Conservation (phyloP, 306 rosid genomes). For the Vigna angularis region DNA sequence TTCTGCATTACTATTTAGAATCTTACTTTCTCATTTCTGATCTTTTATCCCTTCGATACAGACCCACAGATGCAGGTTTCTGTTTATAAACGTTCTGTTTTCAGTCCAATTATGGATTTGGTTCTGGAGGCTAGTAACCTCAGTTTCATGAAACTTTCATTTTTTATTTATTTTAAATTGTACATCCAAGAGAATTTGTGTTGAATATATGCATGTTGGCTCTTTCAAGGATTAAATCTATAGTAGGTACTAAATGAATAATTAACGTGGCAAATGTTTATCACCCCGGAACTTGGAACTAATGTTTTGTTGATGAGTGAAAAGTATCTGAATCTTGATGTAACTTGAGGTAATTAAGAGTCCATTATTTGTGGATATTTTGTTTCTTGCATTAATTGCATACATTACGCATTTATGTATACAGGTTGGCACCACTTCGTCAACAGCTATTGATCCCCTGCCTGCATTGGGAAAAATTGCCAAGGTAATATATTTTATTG, state of each 20-base stretch:
- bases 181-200: slow-evolving; percentile 5
- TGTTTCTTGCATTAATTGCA: slow-evolving; percentile 25
- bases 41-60: slow-evolving; percentile 4
- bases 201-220: slow-evolving; percentile 15
- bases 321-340: slow-evolving; percentile 4
- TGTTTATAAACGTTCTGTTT: not conserved
- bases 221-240: slow-evolving; percentile 21
- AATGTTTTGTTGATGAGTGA: slow-evolving; percentile 19
- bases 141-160: slow-evolving; percentile 7
- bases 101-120: not conserved
- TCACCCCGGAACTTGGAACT: slow-evolving; percentile 21
- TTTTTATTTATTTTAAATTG: slow-evolving; percentile 17
- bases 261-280: not conserved
- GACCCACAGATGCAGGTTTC: not conserved
- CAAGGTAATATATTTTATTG: slow-evolving; percentile 61
- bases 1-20: slow-evolving; percentile 11
- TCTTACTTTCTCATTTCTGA: not conserved
- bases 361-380: not conserved
- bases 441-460: slow-evolving; percentile 93
- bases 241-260: slow-evolving; percentile 9
- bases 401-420: slow-evolving; percentile 35
- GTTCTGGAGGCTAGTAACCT: no score
- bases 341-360: slow-evolving; percentile 9
- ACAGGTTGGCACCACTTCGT: slow-evolving; percentile 96
- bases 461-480: slow-evolving; percentile 67